Conservation (phyloP, 2,329 filamentous ascomycete species). For the Cyclaneusma minus region DNA sequence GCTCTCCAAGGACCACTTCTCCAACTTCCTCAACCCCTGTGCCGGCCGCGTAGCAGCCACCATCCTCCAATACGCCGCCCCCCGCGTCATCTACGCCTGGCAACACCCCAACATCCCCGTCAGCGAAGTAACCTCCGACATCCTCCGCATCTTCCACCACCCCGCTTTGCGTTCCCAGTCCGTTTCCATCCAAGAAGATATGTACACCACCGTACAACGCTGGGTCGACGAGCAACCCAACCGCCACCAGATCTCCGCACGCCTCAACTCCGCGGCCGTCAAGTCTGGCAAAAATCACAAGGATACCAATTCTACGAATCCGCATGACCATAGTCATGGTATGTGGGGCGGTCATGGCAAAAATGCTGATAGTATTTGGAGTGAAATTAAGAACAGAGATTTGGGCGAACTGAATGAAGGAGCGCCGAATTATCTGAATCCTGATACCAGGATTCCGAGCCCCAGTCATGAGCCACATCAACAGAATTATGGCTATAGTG, state of each 20-base stretch:
- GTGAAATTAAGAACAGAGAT: slow-evolving; percentile 43
- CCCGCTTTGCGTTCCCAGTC: slow-evolving; percentile 64
- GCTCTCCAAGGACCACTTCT: slow-evolving; percentile 74
- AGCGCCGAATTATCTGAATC: slow-evolving; percentile 23
- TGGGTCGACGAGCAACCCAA: slow-evolving; percentile 63
- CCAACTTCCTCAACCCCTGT: slow-evolving; percentile 61
- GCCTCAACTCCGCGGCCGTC: slow-evolving; percentile 76
- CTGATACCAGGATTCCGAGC: slow-evolving; percentile 7
- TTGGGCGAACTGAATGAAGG: slow-evolving; percentile 37
- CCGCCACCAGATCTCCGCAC: slow-evolving; percentile 49
- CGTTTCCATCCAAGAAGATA: slow-evolving; percentile 68
- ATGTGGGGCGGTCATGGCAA: slow-evolving; percentile 32
- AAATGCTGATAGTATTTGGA: slow-evolving; percentile 43
- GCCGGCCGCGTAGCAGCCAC: slow-evolving; percentile 59
- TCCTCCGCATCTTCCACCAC: slow-evolving; percentile 78
- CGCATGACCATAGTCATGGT: slow-evolving; percentile 18
- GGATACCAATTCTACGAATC: slow-evolving; percentile 23
- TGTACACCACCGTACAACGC: slow-evolving; percentile 73
- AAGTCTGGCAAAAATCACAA: slow-evolving; percentile 67
- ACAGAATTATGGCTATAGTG: slow-evolving; percentile 11
- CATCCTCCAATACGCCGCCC: slow-evolving; percentile 75
- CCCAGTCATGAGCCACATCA: slow-evolving; percentile 11
- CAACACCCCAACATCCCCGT: slow-evolving; percentile 73
- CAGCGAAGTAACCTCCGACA: slow-evolving; percentile 69
- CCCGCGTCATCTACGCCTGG: slow-evolving; percentile 80